phyloP scores from a whole-genome alignment of 345 rosid species.

The Excoecaria agallocha region DNA sequence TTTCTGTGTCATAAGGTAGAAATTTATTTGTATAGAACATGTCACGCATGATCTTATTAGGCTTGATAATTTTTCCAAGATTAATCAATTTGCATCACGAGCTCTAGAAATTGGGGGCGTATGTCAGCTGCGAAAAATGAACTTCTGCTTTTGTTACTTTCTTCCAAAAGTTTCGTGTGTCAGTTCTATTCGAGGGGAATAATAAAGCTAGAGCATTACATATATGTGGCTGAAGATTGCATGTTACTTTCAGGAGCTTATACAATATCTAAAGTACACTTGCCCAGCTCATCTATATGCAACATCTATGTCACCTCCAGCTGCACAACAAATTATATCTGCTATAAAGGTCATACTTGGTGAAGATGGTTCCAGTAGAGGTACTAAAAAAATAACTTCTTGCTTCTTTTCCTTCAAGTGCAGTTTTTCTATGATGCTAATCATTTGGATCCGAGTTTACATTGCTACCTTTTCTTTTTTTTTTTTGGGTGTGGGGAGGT shows the following conservation, averaged over 20 bases:
- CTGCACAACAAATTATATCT: constrained; percentile 84
- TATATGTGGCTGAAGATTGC: background rate
- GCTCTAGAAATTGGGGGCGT: background rate
- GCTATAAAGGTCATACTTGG: constrained; percentile 86
- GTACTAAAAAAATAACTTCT: constrained; percentile 23
- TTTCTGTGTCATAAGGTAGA: background rate
- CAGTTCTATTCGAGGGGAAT: background rate
- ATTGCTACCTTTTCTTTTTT: background rate
- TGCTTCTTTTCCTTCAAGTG: background rate
- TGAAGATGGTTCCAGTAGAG: constrained; percentile 94
- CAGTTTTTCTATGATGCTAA: background rate
- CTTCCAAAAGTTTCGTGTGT: background rate
- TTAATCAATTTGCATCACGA: background rate
- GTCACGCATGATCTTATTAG: background rate
- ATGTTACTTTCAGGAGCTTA: constrained; percentile 55
- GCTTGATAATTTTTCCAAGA: background rate
- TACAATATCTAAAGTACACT: constrained; percentile 62
- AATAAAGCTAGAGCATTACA: background rate
- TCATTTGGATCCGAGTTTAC: background rate
- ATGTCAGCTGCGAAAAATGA: background rate
- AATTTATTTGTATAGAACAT: background rate
- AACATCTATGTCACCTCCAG: constrained; percentile 92
- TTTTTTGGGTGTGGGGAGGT: too few species aligned
- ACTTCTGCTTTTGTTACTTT: background rate
- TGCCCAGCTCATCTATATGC: constrained; percentile 95